Evolutionary conservation across 2,329 filamentous ascomycete genomes (phyloP).

Genomic region (Aschersonia sp.): DNA sequence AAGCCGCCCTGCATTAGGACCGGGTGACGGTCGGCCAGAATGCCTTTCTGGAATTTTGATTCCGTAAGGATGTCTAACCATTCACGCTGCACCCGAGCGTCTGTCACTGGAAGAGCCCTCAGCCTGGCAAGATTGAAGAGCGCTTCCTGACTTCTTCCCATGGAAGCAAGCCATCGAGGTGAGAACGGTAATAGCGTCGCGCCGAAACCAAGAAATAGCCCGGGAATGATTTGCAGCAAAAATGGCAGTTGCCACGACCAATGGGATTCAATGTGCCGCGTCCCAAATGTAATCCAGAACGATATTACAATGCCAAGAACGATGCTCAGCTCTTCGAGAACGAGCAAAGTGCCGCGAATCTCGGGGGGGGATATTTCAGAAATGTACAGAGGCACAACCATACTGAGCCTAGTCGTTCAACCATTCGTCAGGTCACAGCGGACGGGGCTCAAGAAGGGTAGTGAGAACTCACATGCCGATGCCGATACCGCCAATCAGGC

Average conservation of each 20-base stretch:
- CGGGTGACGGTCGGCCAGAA: conserved; percentile 17
- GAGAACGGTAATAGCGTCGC: conserved; percentile 12
- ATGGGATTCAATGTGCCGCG: conserved; percentile 10
- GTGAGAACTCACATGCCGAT: conserved; percentile 18
- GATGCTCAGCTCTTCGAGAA: conserved; percentile 22
- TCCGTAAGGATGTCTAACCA: conserved; percentile 13
- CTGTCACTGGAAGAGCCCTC: conserved; percentile 8
- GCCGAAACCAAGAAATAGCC: conserved; percentile 10
- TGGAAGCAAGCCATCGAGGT: conserved; percentile 12
- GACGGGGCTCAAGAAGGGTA: background rate
- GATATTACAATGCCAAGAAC: conserved; percentile 15
- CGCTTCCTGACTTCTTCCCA: conserved; percentile 12
- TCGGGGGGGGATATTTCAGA: conserved; percentile 32
- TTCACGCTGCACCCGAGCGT: conserved; percentile 9
- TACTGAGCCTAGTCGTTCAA: conserved; percentile 9
- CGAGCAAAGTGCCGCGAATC: conserved; percentile 29
- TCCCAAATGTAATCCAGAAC: conserved; percentile 17
- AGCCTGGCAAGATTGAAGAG: conserved; percentile 9
- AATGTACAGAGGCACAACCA: conserved; percentile 26
- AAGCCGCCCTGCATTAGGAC: conserved; percentile 18
- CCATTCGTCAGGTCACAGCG: background rate
- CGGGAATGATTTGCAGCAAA: conserved; percentile 14
- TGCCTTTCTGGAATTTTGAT: conserved; percentile 10
- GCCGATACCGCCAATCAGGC: conserved; percentile 27
- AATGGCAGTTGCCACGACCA: conserved; percentile 16